These are phyloP conservation scores for Galeopsis tetrahit DNA, from an alignment of 257 asterid genomes.

Conservation along the genomic window DNA sequence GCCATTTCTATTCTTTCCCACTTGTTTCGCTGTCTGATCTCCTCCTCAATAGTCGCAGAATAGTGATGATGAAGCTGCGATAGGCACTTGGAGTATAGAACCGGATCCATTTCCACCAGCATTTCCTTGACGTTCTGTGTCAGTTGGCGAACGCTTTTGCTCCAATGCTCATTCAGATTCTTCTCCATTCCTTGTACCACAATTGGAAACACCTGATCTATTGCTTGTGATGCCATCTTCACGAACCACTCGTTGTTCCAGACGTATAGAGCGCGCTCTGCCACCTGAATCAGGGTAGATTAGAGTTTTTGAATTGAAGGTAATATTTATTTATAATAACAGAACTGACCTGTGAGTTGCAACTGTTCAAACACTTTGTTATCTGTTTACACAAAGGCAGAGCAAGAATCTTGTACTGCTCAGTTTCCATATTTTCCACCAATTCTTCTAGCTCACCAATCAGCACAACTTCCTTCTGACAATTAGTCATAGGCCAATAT, in stretches of 20 bases:
- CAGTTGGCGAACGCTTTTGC: conserved; percentile 61
- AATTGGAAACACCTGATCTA: conserved; percentile 60
- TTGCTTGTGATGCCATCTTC: conserved; percentile 69
- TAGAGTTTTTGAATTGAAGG: neutral
- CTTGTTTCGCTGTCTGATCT: conserved; percentile 50
- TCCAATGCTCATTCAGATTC: conserved; percentile 75
- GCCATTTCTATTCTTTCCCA: conserved; percentile 69
- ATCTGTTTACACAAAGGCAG: conserved; percentile 67
- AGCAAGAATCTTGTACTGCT: conserved; percentile 51
- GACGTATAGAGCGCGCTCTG: conserved; percentile 77
- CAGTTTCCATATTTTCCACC: conserved; percentile 53
- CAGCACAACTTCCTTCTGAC: conserved; percentile 77
- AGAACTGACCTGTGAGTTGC: conserved; percentile 72
- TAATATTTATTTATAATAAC: too few species aligned
- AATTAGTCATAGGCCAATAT: conserved; percentile 72
- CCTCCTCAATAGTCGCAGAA: conserved; percentile 40
- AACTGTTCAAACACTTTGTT: conserved; percentile 68
- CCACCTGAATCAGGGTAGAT: conserved; percentile 55
- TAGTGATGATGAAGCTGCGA: conserved; percentile 47
- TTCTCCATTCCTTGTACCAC: conserved; percentile 73
- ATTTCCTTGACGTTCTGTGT: conserved; percentile 73
- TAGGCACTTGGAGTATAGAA: conserved; percentile 59
- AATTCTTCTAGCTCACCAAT: conserved; percentile 79
- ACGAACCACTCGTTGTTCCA: conserved; percentile 89
- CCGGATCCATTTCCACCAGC: conserved; percentile 72